Evolutionary conservation across 345 rosid genomes (phyloP).

Genomic region (Citrus hindsii): DNA sequence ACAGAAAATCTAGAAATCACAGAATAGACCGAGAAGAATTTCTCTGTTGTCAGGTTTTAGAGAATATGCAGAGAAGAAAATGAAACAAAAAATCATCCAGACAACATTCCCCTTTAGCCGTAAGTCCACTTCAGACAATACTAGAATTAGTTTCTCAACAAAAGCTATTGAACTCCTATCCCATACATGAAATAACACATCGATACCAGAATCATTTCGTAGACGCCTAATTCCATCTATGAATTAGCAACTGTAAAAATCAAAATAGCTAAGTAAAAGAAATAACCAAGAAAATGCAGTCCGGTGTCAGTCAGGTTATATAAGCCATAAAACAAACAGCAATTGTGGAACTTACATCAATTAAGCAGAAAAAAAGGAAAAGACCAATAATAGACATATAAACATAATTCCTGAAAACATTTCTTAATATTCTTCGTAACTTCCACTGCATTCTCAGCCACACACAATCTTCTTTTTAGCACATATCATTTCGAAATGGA

Average conservation of each 20-base stretch:
- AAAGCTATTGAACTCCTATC: background rate
- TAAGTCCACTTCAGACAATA: background rate
- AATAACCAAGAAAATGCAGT: background rate
- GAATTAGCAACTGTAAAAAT: background rate
- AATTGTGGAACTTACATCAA: background rate
- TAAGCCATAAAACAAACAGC: background rate
- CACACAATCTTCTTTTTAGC: background rate
- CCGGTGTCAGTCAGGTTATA: background rate
- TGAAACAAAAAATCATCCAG: background rate
- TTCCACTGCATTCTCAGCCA: background rate
- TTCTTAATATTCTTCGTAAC: background rate
- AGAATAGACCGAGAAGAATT: background rate
- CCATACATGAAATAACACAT: background rate
- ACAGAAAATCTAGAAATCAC: background rate
- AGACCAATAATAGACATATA: background rate
- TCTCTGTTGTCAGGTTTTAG: background rate
- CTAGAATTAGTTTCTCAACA: background rate
- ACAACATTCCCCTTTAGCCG: background rate
- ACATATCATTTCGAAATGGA: background rate
- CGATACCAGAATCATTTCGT: background rate
- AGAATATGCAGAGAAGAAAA: background rate
- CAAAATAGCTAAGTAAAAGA: background rate
- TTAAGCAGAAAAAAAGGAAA: background rate
- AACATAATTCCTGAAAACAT: background rate
- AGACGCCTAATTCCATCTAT: background rate